Evolutionary conservation across 768 basidiomycete species (phyloP), one percentile per base, ranked within the genome.

Genomic region (Rhizopogon vesiculosus): DNA sequence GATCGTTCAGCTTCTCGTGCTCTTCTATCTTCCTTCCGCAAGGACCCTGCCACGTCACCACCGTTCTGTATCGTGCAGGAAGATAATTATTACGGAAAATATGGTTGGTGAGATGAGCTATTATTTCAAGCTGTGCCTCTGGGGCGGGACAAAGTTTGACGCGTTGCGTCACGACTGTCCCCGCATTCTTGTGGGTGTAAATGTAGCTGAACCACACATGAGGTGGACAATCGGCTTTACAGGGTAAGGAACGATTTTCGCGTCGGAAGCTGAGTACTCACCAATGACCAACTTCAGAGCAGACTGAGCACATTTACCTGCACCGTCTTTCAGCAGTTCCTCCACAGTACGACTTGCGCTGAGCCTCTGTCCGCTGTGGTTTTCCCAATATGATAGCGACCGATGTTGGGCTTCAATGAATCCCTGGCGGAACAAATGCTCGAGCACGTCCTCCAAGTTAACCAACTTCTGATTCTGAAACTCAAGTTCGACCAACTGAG

Each of bases 401-500:
- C 76, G 68, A 51, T 72, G 68, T 63, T 72, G 74, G 22, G 76
- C 65, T 42, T 79, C 77, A 16, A 80, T 69, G 56, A 75, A 79
- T 38, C 78, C 78, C 55, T 77, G 75, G 53, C 66, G 61, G 65
- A 78, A 79, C 42, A 69, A 64, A 48, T 72, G 73, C 38, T 79
- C 78, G 33, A 80, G 72, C 6, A 80, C 74, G 56, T 79, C 78
- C 61, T 80, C 78, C 57, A 81, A 63, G 64, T 77, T 78, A 44
- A 61, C 42, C 19, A 80, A 67, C 55, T 69, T 69, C 42, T 75
- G 66, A 45, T 72, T 69, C 56, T 72, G 68, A 59, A 72, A 72
- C 58, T 75, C 72, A 54, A 80, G 68, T 61, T 78, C 78, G 51
- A 80, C 67, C 65, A 80, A 74, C 65, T 79, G 78, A 33, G 76